These are phyloP conservation scores for Xylaria sp. DNA, from an alignment of 495 filamentous ascomycete genomes.

Conservation along the genomic window DNA sequence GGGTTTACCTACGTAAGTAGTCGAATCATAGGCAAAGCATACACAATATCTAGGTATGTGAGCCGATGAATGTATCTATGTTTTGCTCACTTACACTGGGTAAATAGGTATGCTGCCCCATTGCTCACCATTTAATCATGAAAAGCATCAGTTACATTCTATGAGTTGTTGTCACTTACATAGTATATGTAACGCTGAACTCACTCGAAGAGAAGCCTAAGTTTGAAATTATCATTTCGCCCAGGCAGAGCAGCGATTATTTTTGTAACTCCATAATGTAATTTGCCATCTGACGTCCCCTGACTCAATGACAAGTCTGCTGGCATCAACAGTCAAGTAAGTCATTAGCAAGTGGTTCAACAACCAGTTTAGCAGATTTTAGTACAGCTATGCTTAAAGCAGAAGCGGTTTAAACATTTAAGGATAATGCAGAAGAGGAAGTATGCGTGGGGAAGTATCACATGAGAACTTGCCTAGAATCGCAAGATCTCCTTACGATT, in stretches of 20 bases:
- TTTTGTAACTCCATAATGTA: not conserved
- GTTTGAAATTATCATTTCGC: not conserved
- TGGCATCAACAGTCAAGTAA: no score
- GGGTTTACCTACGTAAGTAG: no score
- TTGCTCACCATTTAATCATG: not conserved
- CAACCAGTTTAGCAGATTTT: not conserved
- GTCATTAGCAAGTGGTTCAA: no score
- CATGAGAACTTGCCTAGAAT: not conserved
- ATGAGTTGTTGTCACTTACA: slow-evolving; percentile 5
- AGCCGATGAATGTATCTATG: no score
- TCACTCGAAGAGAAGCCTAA: not conserved
- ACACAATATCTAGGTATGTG: no score
- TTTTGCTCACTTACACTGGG: no score
- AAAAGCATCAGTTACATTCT: not conserved
- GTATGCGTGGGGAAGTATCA: not conserved
- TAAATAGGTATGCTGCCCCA: no score
- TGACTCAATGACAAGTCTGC: no score
- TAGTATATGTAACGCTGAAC: slow-evolving; percentile 7
- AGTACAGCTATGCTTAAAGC: not conserved
- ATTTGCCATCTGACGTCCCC: not conserved
- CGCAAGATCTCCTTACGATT: not conserved
- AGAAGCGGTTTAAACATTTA: no score
- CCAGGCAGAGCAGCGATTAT: not conserved
- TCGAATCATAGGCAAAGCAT: no score
- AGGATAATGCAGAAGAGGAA: no score